Base-by-base conservation (phyloP, 2,329 filamentous ascomycete species). In the Scleromitrula shiraiana region DNA sequence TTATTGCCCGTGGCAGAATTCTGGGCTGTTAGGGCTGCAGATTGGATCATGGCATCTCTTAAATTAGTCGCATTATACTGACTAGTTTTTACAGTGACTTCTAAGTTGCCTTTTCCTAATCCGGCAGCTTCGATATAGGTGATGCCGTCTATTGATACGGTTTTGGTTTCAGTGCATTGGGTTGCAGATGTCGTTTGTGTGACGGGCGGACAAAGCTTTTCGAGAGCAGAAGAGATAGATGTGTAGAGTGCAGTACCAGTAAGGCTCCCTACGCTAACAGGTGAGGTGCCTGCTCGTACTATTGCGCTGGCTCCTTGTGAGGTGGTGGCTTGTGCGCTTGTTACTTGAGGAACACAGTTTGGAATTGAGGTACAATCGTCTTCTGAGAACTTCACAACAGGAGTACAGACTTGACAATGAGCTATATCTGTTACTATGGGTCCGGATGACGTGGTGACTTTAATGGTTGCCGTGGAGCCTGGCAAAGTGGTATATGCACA, bases 41-140 rank as follows among this genome's bases (percentile, higher is more conserved):
- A 50, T 14, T n/a, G n/a, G 23, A 50, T 50, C 41, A 50, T 45
- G 20, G 48, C 48, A 29, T 50, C 48, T 14, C 48, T 41, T 20
- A 45, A 22, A 30, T 23, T 36, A 7, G 48, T 50, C 17, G 35
- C 32, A 19, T 42, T 46, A 23, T 46, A 46, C 20, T 27, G 22
- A 27, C 43, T 46, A 3, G 24, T 40, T n/a, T 26, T 15, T 7
- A 37, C 41, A 14, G 24, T 41, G 29, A 50, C 37, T 26, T 41
- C 17, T 3, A 46, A 17, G 1, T 36, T 19, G 15, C 14, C 23
- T 19, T 24, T 17, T 17, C 35, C 35, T 6, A 30, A 27, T 4
- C 40, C 36, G 7, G 41, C 41, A 15, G 5, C 7, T 12, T 33
- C 30, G n/a, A 33, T 33, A n/a, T 9, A 33, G 30, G 8, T 5